Percentiles rank a stretch among this genome's conserved stretches.
phyloP scores from a whole-genome alignment of 768 basidiomycete species.

The Asterophora lycoperdoides region DNA sequence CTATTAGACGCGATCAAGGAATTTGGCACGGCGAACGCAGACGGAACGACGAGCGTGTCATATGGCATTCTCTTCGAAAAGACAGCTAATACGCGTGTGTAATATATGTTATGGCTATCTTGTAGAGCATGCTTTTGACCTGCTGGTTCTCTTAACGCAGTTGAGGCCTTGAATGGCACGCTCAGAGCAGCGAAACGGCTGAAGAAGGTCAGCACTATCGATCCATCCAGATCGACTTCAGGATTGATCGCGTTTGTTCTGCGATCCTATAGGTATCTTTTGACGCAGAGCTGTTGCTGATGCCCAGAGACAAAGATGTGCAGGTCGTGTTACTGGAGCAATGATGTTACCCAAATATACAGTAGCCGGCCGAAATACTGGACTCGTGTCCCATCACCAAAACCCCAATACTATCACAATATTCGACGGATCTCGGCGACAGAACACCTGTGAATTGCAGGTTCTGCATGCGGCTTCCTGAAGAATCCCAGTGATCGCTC shows the following conservation, averaged over 20 bases:
- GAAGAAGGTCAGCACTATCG: constrained; percentile 33
- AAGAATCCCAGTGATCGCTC: no score
- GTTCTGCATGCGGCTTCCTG: no score
- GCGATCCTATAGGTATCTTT: constrained; percentile 33
- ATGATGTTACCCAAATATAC: constrained; percentile 5
- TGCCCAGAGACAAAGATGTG: constrained; percentile 47
- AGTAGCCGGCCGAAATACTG: no score
- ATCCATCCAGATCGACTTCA: no score
- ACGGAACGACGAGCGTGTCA: constrained; percentile 34
- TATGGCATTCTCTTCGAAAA: constrained; percentile 46
- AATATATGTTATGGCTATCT: background rate
- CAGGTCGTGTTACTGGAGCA: constrained; percentile 36
- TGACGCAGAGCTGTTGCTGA: constrained; percentile 44
- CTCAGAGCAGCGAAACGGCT: constrained; percentile 42
- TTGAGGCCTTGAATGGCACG: constrained; percentile 48
- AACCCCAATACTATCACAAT: no score
- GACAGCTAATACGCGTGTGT: constrained; percentile 42
- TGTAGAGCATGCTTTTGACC: no score
- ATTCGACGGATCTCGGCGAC: no score
- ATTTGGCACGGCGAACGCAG: constrained; percentile 33
- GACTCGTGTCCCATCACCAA: no score
- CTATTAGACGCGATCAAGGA: constrained; percentile 41
- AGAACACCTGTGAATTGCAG: no score
- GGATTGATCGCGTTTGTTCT: background rate
- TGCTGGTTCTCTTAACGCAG: constrained; percentile 19